Base-by-base conservation (phyloP, 176 grass and related monocot genomes). In the Urochloa ruziziensis region DNA sequence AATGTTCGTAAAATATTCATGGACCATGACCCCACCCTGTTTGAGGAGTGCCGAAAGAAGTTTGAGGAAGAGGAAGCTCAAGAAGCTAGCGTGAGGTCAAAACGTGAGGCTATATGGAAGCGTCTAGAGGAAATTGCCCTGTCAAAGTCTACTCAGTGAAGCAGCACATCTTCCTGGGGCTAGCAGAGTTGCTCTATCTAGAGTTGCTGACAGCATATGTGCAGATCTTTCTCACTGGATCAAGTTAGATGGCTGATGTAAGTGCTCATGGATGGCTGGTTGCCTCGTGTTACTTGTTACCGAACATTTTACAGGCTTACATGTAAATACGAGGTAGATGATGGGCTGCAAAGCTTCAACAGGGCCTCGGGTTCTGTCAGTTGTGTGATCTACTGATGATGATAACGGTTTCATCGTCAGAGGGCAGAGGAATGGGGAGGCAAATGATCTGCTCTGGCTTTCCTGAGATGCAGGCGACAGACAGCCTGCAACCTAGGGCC, bases 1-100 rank as follows among this genome's bases (percentile, higher is more conserved):
- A 91, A 94, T 86, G 88, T 91, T 42, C 86, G 80, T n/a, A 94
- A 94, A 79, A 80, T 91, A 83, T 94, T 91, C 47, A 27, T 90
- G 68, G 88, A 91, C 63, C 70, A 88, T 84, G 92, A 94, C 39
- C 86, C 83, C 7, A 61, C 64, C 70, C 80, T 91, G 42, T 94
- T 91, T 66, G 76, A 88, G 83, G 80, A 84, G 58, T 94, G 83
- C 51, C 81, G 72, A 35, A 91, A 89, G 40, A 94, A 94, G 83
- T 94, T 91, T 62, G 83, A 91, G 83, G 89, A 94, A 62, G 89
- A 91, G 14, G 80, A 94, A 91, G 46, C 86, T 39, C 84, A 84
- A 89, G 83, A 80, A 83, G 78, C 53, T 47, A 35, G 30, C 1
- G 18, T 86, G 35, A 83, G 47, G 37, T 86, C 83, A 47, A 91